phyloP scores from a whole-genome alignment of 2,329 filamentous ascomycete genomes.

The Penicillium sumatraense region DNA sequence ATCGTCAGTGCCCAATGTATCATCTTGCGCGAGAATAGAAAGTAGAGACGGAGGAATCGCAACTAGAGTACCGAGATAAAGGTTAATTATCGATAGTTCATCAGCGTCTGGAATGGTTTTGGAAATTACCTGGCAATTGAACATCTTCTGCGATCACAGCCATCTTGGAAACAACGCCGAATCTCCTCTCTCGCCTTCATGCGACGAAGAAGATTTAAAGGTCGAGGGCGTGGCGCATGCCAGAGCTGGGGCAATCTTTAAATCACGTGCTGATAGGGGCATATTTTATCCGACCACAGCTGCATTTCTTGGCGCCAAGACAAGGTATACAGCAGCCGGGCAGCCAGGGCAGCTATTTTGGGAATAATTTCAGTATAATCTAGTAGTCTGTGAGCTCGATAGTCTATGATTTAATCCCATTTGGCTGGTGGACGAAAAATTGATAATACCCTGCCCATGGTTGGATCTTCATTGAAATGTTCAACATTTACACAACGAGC shows the following conservation, averaged over 20 bases:
- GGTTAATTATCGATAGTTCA: conserved; percentile 4
- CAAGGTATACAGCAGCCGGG: not conserved
- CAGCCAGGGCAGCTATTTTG: too few relatives aligned
- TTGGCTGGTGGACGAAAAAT: too few relatives aligned
- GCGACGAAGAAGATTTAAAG: not conserved
- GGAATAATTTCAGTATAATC: too few relatives aligned
- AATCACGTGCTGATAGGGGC: not conserved
- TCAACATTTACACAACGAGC: too few relatives aligned
- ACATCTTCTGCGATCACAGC: conserved; percentile 14
- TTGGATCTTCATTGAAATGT: too few relatives aligned
- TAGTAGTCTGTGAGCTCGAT: too few relatives aligned
- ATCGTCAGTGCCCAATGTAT: conserved; percentile 16
- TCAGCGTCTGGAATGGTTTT: not conserved
- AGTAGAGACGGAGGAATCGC: conserved; percentile 28
- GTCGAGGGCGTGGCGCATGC: not conserved
- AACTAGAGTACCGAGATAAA: conserved; percentile 21
- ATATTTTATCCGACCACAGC: not conserved
- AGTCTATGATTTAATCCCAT: too few relatives aligned
- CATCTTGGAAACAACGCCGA: conserved; percentile 13
- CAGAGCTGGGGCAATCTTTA: not conserved
- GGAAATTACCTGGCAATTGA: conserved; percentile 15
- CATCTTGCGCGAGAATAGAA: conserved; percentile 25
- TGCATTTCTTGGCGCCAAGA: not conserved
- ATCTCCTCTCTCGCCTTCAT: not conserved
- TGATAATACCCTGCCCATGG: too few relatives aligned